Evolutionary conservation across 352 stramenopile species (phyloP), one percentile per base, ranked within the genome.

Genomic region (Phytophthora melonis): DNA sequence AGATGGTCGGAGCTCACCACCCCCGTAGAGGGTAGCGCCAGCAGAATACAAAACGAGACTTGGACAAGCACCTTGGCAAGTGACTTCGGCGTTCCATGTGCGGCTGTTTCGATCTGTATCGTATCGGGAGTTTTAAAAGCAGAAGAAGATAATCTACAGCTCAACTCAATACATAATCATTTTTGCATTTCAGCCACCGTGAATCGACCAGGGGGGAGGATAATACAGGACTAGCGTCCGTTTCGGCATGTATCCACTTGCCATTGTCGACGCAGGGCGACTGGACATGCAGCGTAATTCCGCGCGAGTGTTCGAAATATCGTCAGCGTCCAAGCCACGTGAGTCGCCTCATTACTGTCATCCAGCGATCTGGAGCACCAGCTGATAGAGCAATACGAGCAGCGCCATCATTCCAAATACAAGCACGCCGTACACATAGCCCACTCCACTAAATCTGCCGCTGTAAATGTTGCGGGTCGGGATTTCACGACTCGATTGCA

Each of bases 331-430:
- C 34, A 41, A 41, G 10, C 9, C 34, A 41, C 11, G 7, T 14
- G 34, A 41, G 9, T 41, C 34, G 34, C 9, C 27, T 50, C 59
- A 60, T n/a, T 30, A 69, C 63, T 27, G 68, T 25, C 27, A 43
- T 32, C 21, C 18, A 55, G 32, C 18, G 25, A 91, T 77, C 55
- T 91, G 81, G 54, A 81, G 77, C 14, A 77, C 68, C n/a, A 93
- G 49, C 60, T 92, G 86, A 45, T 87, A 89, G 14, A 92, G 71
- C 57, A 93, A 58, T 19, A 93, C 77, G 18, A 80, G 59, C 21
- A 95, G 81, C 21, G 88, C 86, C 21, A 93, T 66, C 6, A 78
- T 68, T 1, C 86, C 88, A 74, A 95, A 95, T 3, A 77, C 83
- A 14, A 93, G 69, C 58, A 95, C 86, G 9, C 63, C 69, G 72